Percentiles rank a stretch among this genome's conserved stretches.
These are phyloP conservation scores for Cytospora schulzeri DNA, from an alignment of 2,329 filamentous ascomycete species.

Conservation along the genomic window DNA sequence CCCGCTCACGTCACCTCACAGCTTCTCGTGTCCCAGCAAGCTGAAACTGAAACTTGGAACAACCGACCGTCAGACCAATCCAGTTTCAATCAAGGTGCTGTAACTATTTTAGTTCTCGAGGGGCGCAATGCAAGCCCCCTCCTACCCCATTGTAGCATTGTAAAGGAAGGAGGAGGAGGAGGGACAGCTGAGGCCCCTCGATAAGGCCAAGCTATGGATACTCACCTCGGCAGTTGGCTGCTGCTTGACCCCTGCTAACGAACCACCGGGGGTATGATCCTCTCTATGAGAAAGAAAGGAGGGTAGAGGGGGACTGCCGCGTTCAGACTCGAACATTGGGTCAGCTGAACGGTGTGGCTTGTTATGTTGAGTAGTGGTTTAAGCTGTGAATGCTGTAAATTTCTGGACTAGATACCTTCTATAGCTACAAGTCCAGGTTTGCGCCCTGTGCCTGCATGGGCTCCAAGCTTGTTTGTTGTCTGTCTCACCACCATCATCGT, in stretches of 20 bases:
- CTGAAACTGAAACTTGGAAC: conserved; percentile 7
- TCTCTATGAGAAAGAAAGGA: background rate
- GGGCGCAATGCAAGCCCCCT: background rate
- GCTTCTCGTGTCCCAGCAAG: background rate
- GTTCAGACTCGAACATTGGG: too few relatives aligned
- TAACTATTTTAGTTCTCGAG: background rate
- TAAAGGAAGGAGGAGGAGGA: background rate
- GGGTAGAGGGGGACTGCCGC: background rate
- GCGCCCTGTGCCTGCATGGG: background rate
- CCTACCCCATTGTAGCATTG: background rate
- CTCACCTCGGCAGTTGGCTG: too few relatives aligned
- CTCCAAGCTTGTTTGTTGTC: background rate
- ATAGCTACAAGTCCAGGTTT: background rate
- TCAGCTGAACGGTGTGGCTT: background rate
- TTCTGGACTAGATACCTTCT: too few relatives aligned
- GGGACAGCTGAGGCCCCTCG: too few relatives aligned
- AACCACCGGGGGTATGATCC: too few relatives aligned
- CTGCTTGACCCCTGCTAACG: too few relatives aligned
- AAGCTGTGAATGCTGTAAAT: too few relatives aligned
- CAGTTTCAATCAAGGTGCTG: background rate
- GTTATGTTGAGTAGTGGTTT: too few relatives aligned
- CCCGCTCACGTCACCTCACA: conserved; percentile 2
- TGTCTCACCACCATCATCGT: background rate
- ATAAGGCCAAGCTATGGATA: too few relatives aligned
- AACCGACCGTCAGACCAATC: background rate